These are phyloP conservation scores for Dioszegia crocea DNA, from an alignment of 768 basidiomycete species.

Conservation along the genomic window DNA sequence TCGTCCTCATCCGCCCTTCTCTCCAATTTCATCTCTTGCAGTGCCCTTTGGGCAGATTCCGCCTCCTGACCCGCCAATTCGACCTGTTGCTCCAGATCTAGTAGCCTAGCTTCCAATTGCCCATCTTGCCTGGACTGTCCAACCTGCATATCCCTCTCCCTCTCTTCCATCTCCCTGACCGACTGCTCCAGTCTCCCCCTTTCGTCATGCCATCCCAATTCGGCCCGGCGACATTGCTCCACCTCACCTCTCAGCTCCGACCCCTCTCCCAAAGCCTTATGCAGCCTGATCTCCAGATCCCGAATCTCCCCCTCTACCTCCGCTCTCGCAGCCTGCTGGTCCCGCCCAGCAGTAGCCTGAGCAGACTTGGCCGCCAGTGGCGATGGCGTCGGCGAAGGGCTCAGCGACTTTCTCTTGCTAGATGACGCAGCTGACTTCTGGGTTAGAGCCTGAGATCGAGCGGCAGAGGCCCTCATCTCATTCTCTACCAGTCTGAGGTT, in stretches of 20 bases:
- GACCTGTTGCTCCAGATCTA: slow-evolving; percentile 32
- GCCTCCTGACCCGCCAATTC: slow-evolving; percentile 16
- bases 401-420: slow-evolving; percentile 1
- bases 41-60: slow-evolving; percentile 16
- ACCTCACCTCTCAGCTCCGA: slow-evolving; percentile 5
- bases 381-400: slow-evolving; percentile 7
- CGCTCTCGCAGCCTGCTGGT: slow-evolving; percentile 23
- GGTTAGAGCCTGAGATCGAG: not conserved
- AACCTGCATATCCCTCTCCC: slow-evolving; percentile 10
- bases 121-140: not conserved
- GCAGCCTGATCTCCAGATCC: slow-evolving; percentile 39
- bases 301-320: slow-evolving; percentile 21
- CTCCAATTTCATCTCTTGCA: slow-evolving; percentile 37
- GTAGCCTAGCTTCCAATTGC: slow-evolving; percentile 33
- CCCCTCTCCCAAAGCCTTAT: slow-evolving; percentile 29
- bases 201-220: not conserved
- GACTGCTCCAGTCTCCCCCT: not conserved
- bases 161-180: slow-evolving; percentile 8
- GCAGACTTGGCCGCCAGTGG: slow-evolving; percentile 5
- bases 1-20: slow-evolving; percentile 51
- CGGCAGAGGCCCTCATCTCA: slow-evolving; percentile 19
- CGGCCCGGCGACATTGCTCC: slow-evolving; percentile 7
- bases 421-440: not conserved
- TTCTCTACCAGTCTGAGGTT: slow-evolving; percentile 27
- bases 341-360: slow-evolving; percentile 4